phyloP scores from a whole-genome alignment of 2,329 filamentous ascomycete genomes.

The Diaporthe batatas region DNA sequence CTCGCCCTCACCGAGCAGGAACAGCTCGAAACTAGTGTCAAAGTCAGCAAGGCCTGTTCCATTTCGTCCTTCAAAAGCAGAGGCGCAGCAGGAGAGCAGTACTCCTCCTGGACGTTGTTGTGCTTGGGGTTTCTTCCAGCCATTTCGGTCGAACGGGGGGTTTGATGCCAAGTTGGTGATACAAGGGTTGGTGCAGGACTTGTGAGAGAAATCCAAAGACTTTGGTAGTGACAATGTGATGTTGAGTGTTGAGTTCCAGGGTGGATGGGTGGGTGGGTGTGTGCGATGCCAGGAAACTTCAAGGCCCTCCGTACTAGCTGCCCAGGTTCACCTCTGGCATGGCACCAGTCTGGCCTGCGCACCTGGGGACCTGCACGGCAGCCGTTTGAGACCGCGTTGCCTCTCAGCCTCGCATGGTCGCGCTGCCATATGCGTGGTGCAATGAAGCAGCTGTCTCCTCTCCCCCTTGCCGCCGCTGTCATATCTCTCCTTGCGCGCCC shows the following conservation, averaged over 20 bases:
- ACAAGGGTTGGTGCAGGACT: neutral
- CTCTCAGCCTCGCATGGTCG: neutral
- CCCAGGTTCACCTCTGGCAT: neutral
- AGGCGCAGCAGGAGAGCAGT: conserved; percentile 27
- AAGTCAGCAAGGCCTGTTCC: conserved; percentile 42
- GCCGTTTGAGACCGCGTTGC: neutral
- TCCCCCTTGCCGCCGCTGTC: neutral
- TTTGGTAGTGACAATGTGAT: neutral
- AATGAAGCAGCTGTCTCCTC: neutral
- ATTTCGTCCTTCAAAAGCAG: neutral
- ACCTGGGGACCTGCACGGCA: neutral
- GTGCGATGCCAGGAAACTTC: neutral
- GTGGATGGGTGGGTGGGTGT: neutral
- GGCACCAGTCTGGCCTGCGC: neutral
- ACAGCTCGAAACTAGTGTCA: conserved; percentile 84
- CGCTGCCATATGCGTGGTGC: neutral
- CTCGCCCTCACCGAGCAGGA: conserved; percentile 87
- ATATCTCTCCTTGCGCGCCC: too few species aligned
- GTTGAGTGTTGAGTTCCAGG: neutral
- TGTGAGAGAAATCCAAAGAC: neutral
- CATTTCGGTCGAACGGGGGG: conserved; percentile 44
- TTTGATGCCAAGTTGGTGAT: conserved; percentile 1
- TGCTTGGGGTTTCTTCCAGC: conserved; percentile 56
- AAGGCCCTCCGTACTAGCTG: neutral
- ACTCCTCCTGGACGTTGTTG: conserved; percentile 54